Evolutionary conservation across 139 green algal species (phyloP).

Genomic region (Coelastrella sp.): DNA sequence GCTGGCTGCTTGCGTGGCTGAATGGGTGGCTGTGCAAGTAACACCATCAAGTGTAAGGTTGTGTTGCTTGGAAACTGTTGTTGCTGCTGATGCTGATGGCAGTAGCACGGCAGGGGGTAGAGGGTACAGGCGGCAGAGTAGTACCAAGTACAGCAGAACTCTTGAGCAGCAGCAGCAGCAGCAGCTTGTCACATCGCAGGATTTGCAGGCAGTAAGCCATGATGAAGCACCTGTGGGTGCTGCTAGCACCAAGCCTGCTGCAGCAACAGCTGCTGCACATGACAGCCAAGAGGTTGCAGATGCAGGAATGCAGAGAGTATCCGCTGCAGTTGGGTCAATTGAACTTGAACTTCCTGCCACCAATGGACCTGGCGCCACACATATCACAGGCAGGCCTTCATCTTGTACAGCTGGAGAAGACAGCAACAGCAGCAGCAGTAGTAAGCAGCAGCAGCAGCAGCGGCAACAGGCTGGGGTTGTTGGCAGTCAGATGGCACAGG

Average conservation of each 20-base stretch:
- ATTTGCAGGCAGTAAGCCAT: too few relatives aligned
- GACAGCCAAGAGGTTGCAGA: too few relatives aligned
- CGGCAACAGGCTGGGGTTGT: not conserved
- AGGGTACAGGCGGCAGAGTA: too few relatives aligned
- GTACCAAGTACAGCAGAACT: too few relatives aligned
- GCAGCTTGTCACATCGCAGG: not conserved
- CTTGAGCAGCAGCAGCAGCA: not conserved
- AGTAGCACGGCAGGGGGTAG: not conserved
- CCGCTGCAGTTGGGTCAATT: too few relatives aligned
- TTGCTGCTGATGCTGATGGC: not conserved
- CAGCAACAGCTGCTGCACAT: slow-evolving; percentile 22
- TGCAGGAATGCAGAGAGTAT: too few relatives aligned
- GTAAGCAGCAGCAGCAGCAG: slow-evolving; percentile 32
- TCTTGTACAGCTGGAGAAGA: not conserved
- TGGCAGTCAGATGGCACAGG: too few relatives aligned
- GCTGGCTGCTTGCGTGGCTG: not conserved
- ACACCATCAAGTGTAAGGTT: not conserved
- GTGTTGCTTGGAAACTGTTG: slow-evolving; percentile 3
- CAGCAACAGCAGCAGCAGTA: not conserved
- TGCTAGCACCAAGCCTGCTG: not conserved
- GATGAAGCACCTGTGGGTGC: not conserved
- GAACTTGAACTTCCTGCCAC: too few relatives aligned
- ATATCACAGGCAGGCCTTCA: too few relatives aligned
- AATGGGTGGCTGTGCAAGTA: slow-evolving; percentile 1
- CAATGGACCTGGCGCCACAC: too few relatives aligned